Evolutionary conservation across 192 early-diverging fungal species (phyloP), one percentile per base, ranked within the genome.

Genomic region (Entomortierella parvispora): DNA sequence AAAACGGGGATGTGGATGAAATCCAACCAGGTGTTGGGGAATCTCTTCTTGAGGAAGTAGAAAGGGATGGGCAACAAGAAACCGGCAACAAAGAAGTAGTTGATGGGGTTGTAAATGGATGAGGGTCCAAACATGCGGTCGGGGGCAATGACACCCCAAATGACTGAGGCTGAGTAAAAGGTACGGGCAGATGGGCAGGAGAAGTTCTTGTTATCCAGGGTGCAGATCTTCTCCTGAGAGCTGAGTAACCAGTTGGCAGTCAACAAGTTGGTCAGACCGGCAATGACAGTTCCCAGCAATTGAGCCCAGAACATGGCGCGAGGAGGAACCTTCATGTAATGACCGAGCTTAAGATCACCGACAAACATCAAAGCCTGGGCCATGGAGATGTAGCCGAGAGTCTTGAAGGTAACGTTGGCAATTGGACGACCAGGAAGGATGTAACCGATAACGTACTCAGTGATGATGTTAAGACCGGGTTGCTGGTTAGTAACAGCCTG

Each of bases 81-180:
- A 40, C 87, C 87, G 14, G 81, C 65, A 12, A 87, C 45, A 65
- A 86, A 80, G 62, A 81, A 78, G 29, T 63, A 83, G 17, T 74
- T 46, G 31, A 70, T 68, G 6, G 76, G 1, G 11, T 48, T 56
- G 53, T 85, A 85, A 4, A 63, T 62, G 12, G 69, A 71, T 2
- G 64, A 55, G 43, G 34, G 31, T 2, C 62, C 72, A 48, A 91
- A 92, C 81, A 92, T 86, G 2, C 83, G 72, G 22, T 44, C 50
- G 15, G 92, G 89, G 31, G 88, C 88, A 64, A 93, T 89, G 14
- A 85, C 81, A 25, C 92, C 92, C 91, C 90, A 93, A 53, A 93
- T n/a, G n/a, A n/a, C n/a, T n/a, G n/a, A n/a, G n/a, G n/a, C n/a
- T n/a, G n/a, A n/a, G n/a, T n/a, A n/a, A n/a, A n/a, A n/a, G n/a